Base-by-base conservation (phyloP, 768 basidiomycete species). In the Mycena olivaceomarginata region DNA sequence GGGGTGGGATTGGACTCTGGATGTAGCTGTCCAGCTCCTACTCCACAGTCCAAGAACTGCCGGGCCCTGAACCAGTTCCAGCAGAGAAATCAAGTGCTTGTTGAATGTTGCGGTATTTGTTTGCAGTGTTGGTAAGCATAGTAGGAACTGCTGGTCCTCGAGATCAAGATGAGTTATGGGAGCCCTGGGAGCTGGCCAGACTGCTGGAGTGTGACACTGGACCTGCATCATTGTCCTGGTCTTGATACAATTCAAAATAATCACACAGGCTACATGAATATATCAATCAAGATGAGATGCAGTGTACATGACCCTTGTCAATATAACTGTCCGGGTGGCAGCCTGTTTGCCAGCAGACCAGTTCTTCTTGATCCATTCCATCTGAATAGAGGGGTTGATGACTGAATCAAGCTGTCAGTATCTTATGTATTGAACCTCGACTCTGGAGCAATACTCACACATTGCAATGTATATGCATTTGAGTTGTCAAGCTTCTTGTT, bases 41-140 rank as follows among this genome's bases (percentile, higher is more conserved):
- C 11, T 67, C 67, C 48, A 67, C 67, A 9, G 67, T 67, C 67
- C 67, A 67, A 67, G 67, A 11, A 56, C 65, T 46, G 67, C 67
- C 51, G 40, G 67, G 51, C 12, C 67, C 67, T 11, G 18, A 68
- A 56, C 20, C 67, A 57, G 67, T 8, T 57, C 67, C 67, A 68
- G 67, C 6, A 13, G 67, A 68, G 53, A 68, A 68, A 41, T 67
- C 6, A 15, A 67, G 66, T 51, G 66, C 66, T 37, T 67, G 65
- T 25, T 66, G 65, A 66, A 66, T 43, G 13, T 66, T 66, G 65
- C 65, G 45, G 65, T 66, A 66, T 51, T 67, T 67, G 37, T 67
- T 51, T 13, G 46, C 66, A 37, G 25, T 46, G 25, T 67, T 67
- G 66, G 66, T 18, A 67, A 67, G 66, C 46, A 67, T 67, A 51